These are phyloP conservation scores for Astraeus odoratus DNA, from an alignment of 768 basidiomycete species.

Conservation along the genomic window DNA sequence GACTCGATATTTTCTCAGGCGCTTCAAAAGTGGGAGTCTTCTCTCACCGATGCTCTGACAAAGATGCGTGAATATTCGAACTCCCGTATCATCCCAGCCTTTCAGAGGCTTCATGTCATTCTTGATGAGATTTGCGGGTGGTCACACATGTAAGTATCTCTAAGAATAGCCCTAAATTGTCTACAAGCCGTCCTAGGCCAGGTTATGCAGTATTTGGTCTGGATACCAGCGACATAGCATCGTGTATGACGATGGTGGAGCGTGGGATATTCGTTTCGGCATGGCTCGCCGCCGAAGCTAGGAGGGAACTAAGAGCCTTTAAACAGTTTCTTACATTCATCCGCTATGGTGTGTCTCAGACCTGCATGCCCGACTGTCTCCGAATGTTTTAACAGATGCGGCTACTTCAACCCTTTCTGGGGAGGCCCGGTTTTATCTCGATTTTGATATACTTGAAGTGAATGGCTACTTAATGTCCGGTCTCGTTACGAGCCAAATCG, in stretches of 20 bases:
- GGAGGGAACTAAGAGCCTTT: slow-evolving; percentile 65
- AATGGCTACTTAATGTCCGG: slow-evolving; percentile 74
- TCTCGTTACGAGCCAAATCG: slow-evolving; percentile 59
- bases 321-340: slow-evolving; percentile 77
- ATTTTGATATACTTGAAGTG: slow-evolving; percentile 72
- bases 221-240: slow-evolving; percentile 38
- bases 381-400: slow-evolving; percentile 33
- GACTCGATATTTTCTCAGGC: slow-evolving; percentile 40
- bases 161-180: slow-evolving; percentile 6
- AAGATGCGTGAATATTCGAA: slow-evolving; percentile 72
- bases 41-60: slow-evolving; percentile 59
- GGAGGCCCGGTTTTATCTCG: slow-evolving; percentile 43
- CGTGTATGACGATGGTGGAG: slow-evolving; percentile 46
- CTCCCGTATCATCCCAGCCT: slow-evolving; percentile 62
- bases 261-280: slow-evolving; percentile 56
- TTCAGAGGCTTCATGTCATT: slow-evolving; percentile 69
- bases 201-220: slow-evolving; percentile 53
- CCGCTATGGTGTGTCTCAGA: slow-evolving; percentile 48
- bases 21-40: slow-evolving; percentile 77
- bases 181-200: slow-evolving; percentile 37
- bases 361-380: slow-evolving; percentile 9
- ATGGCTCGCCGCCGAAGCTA: slow-evolving; percentile 62
- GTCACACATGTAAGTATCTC: slow-evolving; percentile 54
- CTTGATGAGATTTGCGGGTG: slow-evolving; percentile 77
- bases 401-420: slow-evolving; percentile 43